Conservation (phyloP, 1,284 basidiomycete genomes). For the Boletus albobrunnescens region DNA sequence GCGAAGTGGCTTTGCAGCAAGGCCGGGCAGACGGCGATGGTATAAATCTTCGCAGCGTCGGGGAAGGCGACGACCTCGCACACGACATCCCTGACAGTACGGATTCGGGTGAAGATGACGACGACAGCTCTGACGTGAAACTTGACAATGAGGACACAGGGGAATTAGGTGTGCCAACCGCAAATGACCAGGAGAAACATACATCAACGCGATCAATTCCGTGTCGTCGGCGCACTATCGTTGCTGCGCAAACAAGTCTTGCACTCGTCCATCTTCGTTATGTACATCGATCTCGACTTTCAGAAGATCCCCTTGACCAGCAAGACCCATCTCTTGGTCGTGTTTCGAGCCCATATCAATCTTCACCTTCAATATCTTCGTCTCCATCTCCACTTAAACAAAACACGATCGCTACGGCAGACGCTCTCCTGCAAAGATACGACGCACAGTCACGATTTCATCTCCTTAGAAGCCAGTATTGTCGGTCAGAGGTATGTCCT, state of each 20-base stretch:
- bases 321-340: conserved; percentile 44
- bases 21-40: conserved; percentile 65
- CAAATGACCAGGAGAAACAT: conserved; percentile 26
- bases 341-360: conserved; percentile 52
- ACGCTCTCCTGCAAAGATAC: conserved; percentile 61
- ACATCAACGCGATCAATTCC: conserved; percentile 16
- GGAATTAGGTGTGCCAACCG: conserved; percentile 6
- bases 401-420: conserved; percentile 44
- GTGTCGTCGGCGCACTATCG: conserved; percentile 44
- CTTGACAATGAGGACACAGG: conserved; percentile 23
- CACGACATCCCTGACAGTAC: conserved; percentile 9
- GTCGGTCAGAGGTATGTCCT: conserved; percentile 75
- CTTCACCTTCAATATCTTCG: conserved; percentile 60
- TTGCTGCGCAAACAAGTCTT: conserved; percentile 67
- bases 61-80: conserved; percentile 40
- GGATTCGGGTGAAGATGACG: conserved; percentile 41
- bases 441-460: conserved; percentile 63
- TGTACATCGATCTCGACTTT: conserved; percentile 51
- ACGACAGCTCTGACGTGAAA: conserved; percentile 29
- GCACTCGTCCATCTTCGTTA: conserved; percentile 56
- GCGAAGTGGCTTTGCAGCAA: conserved; percentile 86
- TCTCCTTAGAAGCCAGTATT: conserved; percentile 86
- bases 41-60: conserved; percentile 46
- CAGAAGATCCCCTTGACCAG: conserved; percentile 72
- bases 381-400: conserved; percentile 44